Evolutionary conservation across 345 rosid genomes (phyloP).

Genomic region (Gossypium arboreum): DNA sequence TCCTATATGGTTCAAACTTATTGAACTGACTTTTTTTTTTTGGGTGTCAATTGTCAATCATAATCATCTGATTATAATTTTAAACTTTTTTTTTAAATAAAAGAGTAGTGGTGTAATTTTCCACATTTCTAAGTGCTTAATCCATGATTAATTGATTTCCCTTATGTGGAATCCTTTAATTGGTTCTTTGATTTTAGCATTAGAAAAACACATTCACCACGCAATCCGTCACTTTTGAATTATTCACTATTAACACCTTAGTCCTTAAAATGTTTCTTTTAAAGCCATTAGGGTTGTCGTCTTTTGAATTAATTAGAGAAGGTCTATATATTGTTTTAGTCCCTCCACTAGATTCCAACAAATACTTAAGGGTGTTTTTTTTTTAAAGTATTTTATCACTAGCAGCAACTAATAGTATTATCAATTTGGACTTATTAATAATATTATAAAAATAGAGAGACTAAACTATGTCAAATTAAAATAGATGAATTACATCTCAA

Average conservation of each 20-base stretch:
- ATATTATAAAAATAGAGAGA: too few species aligned
- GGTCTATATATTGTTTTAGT: too few species aligned
- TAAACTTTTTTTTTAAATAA: neutral
- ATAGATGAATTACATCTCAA: too few species aligned
- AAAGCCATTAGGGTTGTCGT: neutral
- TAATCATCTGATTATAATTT: conserved; percentile 14
- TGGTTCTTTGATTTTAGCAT: neutral
- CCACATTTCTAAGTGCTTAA: conserved; percentile 19
- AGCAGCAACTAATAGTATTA: too few species aligned
- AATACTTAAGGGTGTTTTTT: too few species aligned
- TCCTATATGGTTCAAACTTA: neutral
- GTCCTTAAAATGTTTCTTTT: neutral
- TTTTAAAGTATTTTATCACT: too few species aligned
- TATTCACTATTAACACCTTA: neutral
- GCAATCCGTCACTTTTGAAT: neutral
- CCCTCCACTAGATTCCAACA: too few species aligned
- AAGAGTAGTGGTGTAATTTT: neutral
- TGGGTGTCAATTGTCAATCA: conserved; percentile 2
- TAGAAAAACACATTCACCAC: neutral
- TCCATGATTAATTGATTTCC: neutral
- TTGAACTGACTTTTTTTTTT: neutral
- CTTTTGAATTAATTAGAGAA: neutral
- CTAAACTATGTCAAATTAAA: rapidly evolving
- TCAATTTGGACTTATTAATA: too few species aligned
- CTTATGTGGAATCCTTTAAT: neutral